Evolutionary conservation across 1,284 basidiomycete species (phyloP).

Genomic region (Laetiporus sulphureus): DNA sequence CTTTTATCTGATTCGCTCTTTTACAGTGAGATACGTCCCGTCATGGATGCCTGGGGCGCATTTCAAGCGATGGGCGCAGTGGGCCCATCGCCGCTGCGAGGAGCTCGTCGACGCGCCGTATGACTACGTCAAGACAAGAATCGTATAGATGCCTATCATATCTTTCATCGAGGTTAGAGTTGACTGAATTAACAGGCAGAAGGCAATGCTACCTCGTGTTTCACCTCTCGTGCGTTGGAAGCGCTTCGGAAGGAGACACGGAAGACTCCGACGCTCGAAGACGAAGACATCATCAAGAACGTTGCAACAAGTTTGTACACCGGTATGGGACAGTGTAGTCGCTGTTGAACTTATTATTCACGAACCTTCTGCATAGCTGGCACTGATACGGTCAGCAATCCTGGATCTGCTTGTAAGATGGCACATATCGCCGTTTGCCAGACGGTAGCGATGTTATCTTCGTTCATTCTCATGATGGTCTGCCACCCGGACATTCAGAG

Average conservation of each 20-base stretch:
- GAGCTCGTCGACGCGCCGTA: conserved; percentile 2
- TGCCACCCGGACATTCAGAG: conserved; percentile 23
- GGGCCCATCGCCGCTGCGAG: neutral
- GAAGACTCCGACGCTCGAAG: neutral
- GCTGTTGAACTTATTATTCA: neutral
- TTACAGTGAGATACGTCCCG: conserved; percentile 4
- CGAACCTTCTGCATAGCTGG: neutral
- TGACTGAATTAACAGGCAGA: neutral
- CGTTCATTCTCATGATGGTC: conserved; percentile 22
- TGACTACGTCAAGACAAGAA: neutral
- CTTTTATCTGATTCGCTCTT: neutral
- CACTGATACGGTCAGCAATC: neutral
- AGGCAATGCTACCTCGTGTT: neutral
- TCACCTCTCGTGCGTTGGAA: neutral
- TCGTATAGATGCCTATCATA: neutral
- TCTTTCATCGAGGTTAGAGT: neutral
- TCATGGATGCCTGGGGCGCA: conserved; percentile 7
- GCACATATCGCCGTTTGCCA: neutral
- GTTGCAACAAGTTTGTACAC: conserved; percentile 3
- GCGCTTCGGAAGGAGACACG: neutral
- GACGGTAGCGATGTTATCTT: neutral
- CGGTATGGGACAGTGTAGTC: neutral
- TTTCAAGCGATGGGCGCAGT: conserved; percentile 6
- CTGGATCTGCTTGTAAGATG: neutral
- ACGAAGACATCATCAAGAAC: conserved; percentile 4